Conservation (phyloP, 1,284 basidiomycete genomes). For the Moniliophthora roreri region DNA sequence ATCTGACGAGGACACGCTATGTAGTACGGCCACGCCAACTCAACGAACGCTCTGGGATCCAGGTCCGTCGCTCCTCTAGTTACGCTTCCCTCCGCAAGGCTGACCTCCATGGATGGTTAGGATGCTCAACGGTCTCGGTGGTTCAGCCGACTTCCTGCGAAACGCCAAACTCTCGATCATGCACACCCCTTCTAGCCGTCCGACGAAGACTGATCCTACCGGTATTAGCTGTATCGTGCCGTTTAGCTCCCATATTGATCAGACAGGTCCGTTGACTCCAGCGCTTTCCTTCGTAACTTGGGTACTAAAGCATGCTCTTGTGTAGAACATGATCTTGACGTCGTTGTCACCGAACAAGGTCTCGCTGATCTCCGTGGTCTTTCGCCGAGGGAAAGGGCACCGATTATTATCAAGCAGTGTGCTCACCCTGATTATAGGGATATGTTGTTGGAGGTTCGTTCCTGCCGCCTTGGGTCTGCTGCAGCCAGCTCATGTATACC, state of each 20-base stretch:
- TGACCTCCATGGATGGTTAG: slow-evolving; percentile 22
- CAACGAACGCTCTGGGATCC: slow-evolving; percentile 45
- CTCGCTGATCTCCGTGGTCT: slow-evolving; percentile 51
- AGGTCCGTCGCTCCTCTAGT: slow-evolving; percentile 17
- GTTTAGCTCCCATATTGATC: slow-evolving; percentile 49
- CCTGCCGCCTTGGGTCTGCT: too few species aligned
- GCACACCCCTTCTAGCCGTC: slow-evolving; percentile 51
- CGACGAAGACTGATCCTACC: slow-evolving; percentile 46
- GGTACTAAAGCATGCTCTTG: background rate
- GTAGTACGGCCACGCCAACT: slow-evolving; percentile 52
- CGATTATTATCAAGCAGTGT: slow-evolving; percentile 49
- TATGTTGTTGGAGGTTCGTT: slow-evolving; percentile 36
- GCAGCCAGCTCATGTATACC: too few species aligned
- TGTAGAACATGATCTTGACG: slow-evolving; percentile 43
- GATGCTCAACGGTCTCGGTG: slow-evolving; percentile 54
- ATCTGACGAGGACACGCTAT: background rate
- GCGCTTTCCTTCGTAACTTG: background rate
- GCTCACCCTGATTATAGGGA: slow-evolving; percentile 51
- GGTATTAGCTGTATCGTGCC: slow-evolving; percentile 54
- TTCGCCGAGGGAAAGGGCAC: slow-evolving; percentile 47
- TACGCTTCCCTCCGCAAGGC: background rate
- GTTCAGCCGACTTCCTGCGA: slow-evolving; percentile 49
- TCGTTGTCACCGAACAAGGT: slow-evolving; percentile 50
- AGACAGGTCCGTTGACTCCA: slow-evolving; percentile 35
- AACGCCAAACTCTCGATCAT: slow-evolving; percentile 53